Evolutionary conservation across 225 moss, liverwort and hornwort species (phyloP).

Genomic region (Ulota crispa): DNA sequence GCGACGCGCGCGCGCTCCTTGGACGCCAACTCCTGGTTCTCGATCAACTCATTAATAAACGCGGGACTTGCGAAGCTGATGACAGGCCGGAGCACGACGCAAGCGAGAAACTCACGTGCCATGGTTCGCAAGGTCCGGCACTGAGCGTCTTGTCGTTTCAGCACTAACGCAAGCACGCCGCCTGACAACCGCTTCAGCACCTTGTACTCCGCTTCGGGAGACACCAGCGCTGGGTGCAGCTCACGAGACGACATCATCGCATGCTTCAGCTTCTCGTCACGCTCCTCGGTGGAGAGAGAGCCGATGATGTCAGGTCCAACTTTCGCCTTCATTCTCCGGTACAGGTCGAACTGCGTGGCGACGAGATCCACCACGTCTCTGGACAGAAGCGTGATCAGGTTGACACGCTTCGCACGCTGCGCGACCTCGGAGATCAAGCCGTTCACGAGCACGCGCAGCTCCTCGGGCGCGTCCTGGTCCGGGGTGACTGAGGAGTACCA

Average conservation of each 20-base stretch:
- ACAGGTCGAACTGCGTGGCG: conserved; percentile 74
- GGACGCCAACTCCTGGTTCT: conserved; percentile 54
- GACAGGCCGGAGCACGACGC: conserved; percentile 75
- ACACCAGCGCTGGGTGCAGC: conserved; percentile 83
- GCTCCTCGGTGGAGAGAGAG: conserved; percentile 71
- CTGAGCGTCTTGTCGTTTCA: conserved; percentile 60
- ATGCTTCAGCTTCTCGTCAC: conserved; percentile 88
- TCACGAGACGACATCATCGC: conserved; percentile 69
- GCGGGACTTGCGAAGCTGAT: conserved; percentile 68
- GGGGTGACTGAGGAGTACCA: conserved; percentile 82
- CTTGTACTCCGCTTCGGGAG: conserved; percentile 68
- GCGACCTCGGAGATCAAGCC: conserved; percentile 69
- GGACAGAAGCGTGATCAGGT: conserved; percentile 73
- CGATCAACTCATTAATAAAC: conserved; percentile 74
- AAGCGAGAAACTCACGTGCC: conserved; percentile 76
- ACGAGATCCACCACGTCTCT: conserved; percentile 86
- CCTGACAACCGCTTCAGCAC: conserved; percentile 78
- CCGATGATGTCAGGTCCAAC: conserved; percentile 77
- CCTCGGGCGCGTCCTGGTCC: conserved; percentile 84
- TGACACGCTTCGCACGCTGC: conserved; percentile 70
- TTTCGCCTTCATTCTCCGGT: conserved; percentile 76
- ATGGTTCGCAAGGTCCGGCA: conserved; percentile 55
- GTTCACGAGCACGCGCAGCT: conserved; percentile 70
- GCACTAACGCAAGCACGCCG: conserved; percentile 65
- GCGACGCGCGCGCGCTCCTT: conserved; percentile 39